Conservation (phyloP, 768 basidiomycete species). For the Xanthoconium purpureum region DNA sequence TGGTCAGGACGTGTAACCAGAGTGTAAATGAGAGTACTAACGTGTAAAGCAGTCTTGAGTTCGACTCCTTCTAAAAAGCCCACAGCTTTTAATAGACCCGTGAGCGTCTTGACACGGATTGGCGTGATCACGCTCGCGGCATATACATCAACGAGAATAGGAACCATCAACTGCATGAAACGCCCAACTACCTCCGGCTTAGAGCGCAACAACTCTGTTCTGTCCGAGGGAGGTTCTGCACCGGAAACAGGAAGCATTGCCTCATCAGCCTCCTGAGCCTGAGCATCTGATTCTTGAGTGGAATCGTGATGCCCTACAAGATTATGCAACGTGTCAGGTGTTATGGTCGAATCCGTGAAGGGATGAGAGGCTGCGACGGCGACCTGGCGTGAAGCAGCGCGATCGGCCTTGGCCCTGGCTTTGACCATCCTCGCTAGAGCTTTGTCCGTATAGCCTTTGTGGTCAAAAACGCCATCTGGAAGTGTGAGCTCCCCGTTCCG, state of each 20-base stretch:
- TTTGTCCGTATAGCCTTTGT: constrained; percentile 87
- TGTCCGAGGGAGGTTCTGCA: constrained; percentile 40
- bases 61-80: constrained; percentile 81
- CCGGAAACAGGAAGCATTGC: constrained; percentile 34
- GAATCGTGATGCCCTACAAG: constrained; percentile 19
- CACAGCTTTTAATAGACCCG: constrained; percentile 85
- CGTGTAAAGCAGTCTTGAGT: constrained; percentile 73
- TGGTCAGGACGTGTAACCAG: constrained; percentile 6
- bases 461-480: constrained; percentile 92
- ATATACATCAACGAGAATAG: constrained; percentile 97
- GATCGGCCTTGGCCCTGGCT: constrained; percentile 79
- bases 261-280: constrained; percentile 42
- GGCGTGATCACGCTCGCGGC: constrained; percentile 92
- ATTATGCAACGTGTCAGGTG: constrained; percentile 20
- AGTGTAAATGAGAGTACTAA: constrained; percentile 37
- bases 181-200: constrained; percentile 73
- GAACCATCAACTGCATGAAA: constrained; percentile 87
- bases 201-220: constrained; percentile 73
- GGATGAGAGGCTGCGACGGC: constrained; percentile 31
- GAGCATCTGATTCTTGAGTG: constrained; percentile 34
- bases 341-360: constrained; percentile 24
- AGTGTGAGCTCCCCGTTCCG: neutral
- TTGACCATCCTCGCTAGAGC: constrained; percentile 72
- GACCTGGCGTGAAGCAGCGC: constrained; percentile 64
- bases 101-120: constrained; percentile 85